phyloP scores from a whole-genome alignment of 306 rosid species.

The Parietaria judaica region DNA sequence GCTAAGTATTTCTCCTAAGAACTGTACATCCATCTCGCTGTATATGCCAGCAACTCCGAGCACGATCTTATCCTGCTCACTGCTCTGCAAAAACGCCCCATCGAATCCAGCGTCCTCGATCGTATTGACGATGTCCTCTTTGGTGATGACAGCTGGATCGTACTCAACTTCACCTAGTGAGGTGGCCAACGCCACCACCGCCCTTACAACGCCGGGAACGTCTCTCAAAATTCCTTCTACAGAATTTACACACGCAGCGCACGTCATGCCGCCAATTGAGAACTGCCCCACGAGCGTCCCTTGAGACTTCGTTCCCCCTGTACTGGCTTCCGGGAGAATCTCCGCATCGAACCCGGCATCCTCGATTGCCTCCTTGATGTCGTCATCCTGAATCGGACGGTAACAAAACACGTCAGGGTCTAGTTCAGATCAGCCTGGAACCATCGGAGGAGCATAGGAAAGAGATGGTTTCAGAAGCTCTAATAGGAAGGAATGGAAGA shows the following conservation, averaged over 20 bases:
- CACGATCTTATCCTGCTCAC: conserved; percentile 64
- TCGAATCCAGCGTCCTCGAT: conserved; percentile 97
- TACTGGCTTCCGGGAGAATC: conserved; percentile 63
- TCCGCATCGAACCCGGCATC: conserved; percentile 99
- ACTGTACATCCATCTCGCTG: conserved; percentile 45
- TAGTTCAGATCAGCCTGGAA: background rate
- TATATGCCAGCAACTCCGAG: conserved; percentile 62
- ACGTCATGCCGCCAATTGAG: conserved; percentile 93
- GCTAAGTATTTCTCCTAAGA: conserved; percentile 59
- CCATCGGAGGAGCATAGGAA: too few species aligned
- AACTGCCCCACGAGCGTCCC: conserved; percentile 77
- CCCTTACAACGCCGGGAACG: conserved; percentile 79
- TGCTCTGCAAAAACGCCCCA: conserved; percentile 75
- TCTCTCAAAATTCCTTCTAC: conserved; percentile 78
- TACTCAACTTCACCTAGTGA: conserved; percentile 90
- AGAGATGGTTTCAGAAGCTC: too few species aligned
- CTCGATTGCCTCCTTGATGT: conserved; percentile 79
- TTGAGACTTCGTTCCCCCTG: conserved; percentile 42
- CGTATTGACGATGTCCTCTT: conserved; percentile 78
- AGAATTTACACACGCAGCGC: conserved; percentile 97
- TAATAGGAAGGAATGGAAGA: too few species aligned
- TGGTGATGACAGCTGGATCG: conserved; percentile 55
- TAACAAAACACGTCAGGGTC: conserved; percentile 17
- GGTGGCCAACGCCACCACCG: conserved; percentile 91
- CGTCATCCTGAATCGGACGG: conserved; percentile 56